Conservation (phyloP, 495 filamentous ascomycete species). For the Coniosporium apollinis region DNA sequence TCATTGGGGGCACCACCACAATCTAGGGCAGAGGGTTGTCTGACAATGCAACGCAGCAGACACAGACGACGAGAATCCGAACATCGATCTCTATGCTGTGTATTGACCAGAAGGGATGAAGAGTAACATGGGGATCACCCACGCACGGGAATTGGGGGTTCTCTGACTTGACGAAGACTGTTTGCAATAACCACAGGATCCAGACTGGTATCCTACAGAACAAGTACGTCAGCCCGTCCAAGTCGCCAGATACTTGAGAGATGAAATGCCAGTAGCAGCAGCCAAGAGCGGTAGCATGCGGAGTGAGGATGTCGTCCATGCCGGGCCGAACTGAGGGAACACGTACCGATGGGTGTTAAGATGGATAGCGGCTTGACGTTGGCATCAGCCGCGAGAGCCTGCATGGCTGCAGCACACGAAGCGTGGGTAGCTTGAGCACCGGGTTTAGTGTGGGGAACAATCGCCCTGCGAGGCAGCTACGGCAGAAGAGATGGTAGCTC, state of each 20-base stretch:
- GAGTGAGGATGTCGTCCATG: neutral
- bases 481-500: too few relatives aligned
- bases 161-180: constrained; percentile 19
- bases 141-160: constrained; percentile 25
- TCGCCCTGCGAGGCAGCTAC: too few relatives aligned
- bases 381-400: too few relatives aligned
- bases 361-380: too few relatives aligned
- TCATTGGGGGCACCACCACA: neutral
- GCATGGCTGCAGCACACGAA: too few relatives aligned
- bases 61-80: neutral
- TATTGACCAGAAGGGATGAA: neutral
- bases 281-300: neutral
- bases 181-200: constrained; percentile 27
- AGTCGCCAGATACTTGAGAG: neutral
- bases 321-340: too few relatives aligned
- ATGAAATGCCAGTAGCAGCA: neutral
- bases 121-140: neutral
- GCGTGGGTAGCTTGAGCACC: too few relatives aligned
- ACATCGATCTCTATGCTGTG: neutral
- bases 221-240: neutral
- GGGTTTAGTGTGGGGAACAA: too few relatives aligned
- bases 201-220: constrained; percentile 19
- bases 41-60: neutral
- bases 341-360: constrained; percentile 11
- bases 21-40: neutral